Base-by-base conservation (phyloP, 2,329 filamentous ascomycete genomes). In the Fusarium azukiicola region DNA sequence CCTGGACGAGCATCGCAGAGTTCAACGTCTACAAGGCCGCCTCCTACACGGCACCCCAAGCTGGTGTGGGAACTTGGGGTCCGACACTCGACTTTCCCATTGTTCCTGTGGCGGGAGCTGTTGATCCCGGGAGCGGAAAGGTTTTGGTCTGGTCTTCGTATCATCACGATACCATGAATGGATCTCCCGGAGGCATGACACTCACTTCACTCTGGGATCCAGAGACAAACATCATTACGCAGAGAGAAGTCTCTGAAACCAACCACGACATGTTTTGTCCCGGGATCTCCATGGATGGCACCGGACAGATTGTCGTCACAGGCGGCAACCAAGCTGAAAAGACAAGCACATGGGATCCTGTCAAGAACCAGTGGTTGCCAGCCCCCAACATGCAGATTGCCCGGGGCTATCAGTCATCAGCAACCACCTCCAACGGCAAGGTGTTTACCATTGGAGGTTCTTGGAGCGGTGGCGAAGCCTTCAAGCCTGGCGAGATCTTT, bases 211-310 rank as follows among this genome's bases (percentile, higher is more conserved):
- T 63, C 3, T 79, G 77, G 75, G 78, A 76, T 12, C 77, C 78
- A 7, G 58, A 42, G 3, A 80, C 78, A 7, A 68, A 61, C 6
- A 69, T 74, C 4, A 71, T 78, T 4, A 56, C 73, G 3, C 75
- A 76, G 46, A 42, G 75, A 4, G 42, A 76, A 21, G 54, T 88
- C 13, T 82, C 84, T 47, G 82, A 91, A 76, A 92, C 90, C 1
- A 80, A 87, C 12, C 90, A 92, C 78, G 90, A 92, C 79, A 92
- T 92, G 91, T 93, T 92, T 79, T 93, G 92, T 78, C 91, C 92
- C 0, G 92, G 91, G 1, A 90, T 93, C 47, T 90, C 88, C 1
- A 84, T 90, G 7, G 89, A 91, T 69, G 87, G 87, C 14, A 85
- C 89, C 8, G 92, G 91, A 1, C 85, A 87, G 12, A 87, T 92